These are phyloP conservation scores for Ammopiptanthus mongolicus DNA, from an alignment of 306 rosid species.

Conservation along the genomic window DNA sequence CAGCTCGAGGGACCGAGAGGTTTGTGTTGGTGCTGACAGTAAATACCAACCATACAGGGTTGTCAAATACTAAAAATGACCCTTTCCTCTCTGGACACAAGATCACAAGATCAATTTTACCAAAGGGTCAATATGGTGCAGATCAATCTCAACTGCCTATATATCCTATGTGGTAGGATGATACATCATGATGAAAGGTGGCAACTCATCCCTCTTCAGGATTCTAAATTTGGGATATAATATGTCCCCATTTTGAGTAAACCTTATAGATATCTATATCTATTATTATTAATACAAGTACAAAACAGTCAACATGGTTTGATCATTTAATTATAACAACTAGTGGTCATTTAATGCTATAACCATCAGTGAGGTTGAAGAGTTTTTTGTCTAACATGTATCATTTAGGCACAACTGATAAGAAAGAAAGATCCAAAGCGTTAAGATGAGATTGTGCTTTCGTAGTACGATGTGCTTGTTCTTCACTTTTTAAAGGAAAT, in stretches of 20 bases:
- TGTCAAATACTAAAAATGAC: slow-evolving; percentile 1
- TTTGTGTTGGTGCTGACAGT: slow-evolving; percentile 25
- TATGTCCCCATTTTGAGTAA: neutral
- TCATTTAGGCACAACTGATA: neutral
- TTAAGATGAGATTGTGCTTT: slow-evolving; percentile 14
- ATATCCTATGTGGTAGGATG: neutral
- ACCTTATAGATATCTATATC: neutral
- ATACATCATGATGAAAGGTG: neutral
- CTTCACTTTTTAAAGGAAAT: neutral
- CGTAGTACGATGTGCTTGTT: neutral
- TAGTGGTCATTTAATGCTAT: neutral
- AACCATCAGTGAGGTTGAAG: slow-evolving; percentile 7
- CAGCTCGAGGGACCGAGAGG: slow-evolving; percentile 12
- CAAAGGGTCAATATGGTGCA: neutral
- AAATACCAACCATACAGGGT: slow-evolving; percentile 26
- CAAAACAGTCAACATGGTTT: neutral
- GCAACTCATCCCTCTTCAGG: neutral
- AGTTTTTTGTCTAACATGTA: neutral
- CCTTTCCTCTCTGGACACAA: slow-evolving; percentile 3
- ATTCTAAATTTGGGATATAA: neutral
- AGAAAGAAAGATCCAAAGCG: neutral
- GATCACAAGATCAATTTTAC: neutral
- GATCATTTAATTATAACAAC: slow-evolving; percentile 3
- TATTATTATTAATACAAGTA: neutral
- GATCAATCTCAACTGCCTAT: neutral